Conservation (phyloP, 106 monocot species). For the Dendrobium officinale region DNA sequence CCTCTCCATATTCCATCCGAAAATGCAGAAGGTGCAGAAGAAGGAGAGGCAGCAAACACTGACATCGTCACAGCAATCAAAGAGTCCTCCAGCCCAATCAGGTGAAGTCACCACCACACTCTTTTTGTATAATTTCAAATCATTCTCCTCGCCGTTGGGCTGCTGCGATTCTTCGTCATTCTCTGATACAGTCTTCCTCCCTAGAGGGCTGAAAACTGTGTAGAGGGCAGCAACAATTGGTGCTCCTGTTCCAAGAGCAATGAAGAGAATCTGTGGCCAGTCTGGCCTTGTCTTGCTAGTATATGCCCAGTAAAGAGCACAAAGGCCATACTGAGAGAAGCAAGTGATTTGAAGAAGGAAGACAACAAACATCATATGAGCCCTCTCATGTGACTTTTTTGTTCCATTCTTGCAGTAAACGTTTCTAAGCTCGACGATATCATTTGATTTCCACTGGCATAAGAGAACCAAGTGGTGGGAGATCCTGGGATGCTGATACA, state of each 20-base stretch:
- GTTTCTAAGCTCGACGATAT: conserved; percentile 37
- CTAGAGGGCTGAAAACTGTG: conserved; percentile 47
- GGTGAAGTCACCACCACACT: conserved; percentile 19
- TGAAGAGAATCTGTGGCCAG: conserved; percentile 18
- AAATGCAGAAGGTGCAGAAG: conserved; percentile 57
- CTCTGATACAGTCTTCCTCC: conserved; percentile 30
- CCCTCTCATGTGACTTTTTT: conserved; percentile 10
- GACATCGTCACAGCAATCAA: conserved; percentile 36
- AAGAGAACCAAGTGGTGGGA: conserved; percentile 58
- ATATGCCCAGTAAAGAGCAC: conserved; percentile 33
- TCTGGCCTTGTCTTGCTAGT: conserved; percentile 12
- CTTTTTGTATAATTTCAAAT: neutral
- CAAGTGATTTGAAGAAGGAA: conserved; percentile 35
- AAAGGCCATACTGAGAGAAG: conserved; percentile 29
- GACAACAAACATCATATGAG: conserved; percentile 27
- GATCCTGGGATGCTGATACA: conserved; percentile 69
- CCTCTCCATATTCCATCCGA: conserved; percentile 79
- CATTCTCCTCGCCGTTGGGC: neutral
- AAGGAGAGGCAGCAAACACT: conserved; percentile 35
- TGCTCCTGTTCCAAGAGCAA: conserved; percentile 18
- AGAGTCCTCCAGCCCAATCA: conserved; percentile 50
- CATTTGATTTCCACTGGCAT: conserved; percentile 35
- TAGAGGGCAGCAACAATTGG: conserved; percentile 30
- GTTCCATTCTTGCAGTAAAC: conserved; percentile 44
- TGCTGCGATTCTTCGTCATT: conserved; percentile 8